A percentile compares a stretch with the other conserved stretches of the same genome.
These are phyloP conservation scores for Erythrophleum ivorense DNA, from an alignment of 331 rosid genomes.

Conservation along the genomic window DNA sequence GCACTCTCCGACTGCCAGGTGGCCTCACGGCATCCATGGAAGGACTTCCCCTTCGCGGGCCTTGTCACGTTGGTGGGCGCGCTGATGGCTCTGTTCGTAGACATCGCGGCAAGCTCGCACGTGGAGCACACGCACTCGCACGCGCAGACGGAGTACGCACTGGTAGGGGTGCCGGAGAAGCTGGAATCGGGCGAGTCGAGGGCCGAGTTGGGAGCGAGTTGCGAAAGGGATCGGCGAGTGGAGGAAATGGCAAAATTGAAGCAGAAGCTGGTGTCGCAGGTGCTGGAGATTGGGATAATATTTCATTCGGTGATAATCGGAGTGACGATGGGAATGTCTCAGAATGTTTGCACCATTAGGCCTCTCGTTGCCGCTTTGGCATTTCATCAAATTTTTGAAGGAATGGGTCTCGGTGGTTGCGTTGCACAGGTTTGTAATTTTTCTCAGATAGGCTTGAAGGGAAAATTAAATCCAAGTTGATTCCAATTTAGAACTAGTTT, in stretches of 20 bases:
- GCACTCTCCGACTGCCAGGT: slow-evolving; percentile 90
- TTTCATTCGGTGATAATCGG: slow-evolving; percentile 93
- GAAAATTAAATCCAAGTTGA: too few species aligned
- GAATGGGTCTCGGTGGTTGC: slow-evolving; percentile 98
- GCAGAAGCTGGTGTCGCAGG: slow-evolving; percentile 88
- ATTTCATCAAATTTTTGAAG: slow-evolving; percentile 94
- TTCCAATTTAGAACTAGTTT: too few species aligned
- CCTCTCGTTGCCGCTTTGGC: slow-evolving; percentile 92
- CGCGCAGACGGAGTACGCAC: slow-evolving; percentile 50
- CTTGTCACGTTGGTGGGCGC: slow-evolving; percentile 77
- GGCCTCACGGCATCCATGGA: slow-evolving; percentile 82
- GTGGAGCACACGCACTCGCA: slow-evolving; percentile 55
- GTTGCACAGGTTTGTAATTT: slow-evolving; percentile 77
- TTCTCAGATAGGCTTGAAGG: not conserved
- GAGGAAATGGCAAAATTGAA: slow-evolving; percentile 63
- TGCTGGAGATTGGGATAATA: slow-evolving; percentile 87
- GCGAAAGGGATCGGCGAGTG: slow-evolving; percentile 7
- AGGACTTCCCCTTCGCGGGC: slow-evolving; percentile 89
- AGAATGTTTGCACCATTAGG: slow-evolving; percentile 83
- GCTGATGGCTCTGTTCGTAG: slow-evolving; percentile 66
- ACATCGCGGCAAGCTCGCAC: slow-evolving; percentile 78
- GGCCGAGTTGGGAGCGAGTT: slow-evolving; percentile 4
- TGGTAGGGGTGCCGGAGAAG: slow-evolving; percentile 49
- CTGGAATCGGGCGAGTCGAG: slow-evolving; percentile 38
- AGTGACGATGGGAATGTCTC: slow-evolving; percentile 95